Evolutionary conservation across 768 basidiomycete genomes (phyloP), one percentile per base, ranked within the genome.

Genomic region (Lactifluus subvellereus): DNA sequence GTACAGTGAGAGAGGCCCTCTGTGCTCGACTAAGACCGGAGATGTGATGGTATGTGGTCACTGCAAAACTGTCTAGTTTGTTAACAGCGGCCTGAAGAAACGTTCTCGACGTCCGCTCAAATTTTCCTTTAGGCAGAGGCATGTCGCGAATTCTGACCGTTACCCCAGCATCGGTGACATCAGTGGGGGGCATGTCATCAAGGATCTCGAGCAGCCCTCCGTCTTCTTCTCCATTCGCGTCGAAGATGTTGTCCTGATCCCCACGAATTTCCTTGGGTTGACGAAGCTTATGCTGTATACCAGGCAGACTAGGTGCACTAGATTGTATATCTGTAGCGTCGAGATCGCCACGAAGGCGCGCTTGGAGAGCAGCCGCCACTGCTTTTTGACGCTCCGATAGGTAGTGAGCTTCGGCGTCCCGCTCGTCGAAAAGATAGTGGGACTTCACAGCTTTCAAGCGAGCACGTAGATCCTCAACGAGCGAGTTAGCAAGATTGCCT

Each of bases 51-150:
- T 90, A 96, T 7, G 82, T 78, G 61, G 92, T 77, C 14, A 84
- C 84, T 22, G 93, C 93, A 72, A 88, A 88, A 66, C 82, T 80
- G 73, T 94, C 89, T 20, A 75, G 67, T 70, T 88, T 91, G 14
- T 77, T 72, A 3, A 93, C 85, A 20, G 79, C 78, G 61, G 92
- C 90, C 57, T 79, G 72, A 43, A 98, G 79, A 5, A 92, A 72
- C 16, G 72, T 76, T 73, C 89, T 94, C 10, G 96, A 93, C 14
- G 88, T 87, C 45, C 84, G 86, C 40, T 90, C 88, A 42, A 90
- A 86, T 79, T 86, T 87, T 69, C 90, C 84, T 74, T 91, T 96
- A 2, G 93, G 89, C 30, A 92, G 77, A 1, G 84, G 71, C 86
- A 98, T 88, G 63, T 94, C 85, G 32, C 86, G 79, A 65, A 87